phyloP scores from a whole-genome alignment of 1,284 basidiomycete species.

The Rhodotorula sp. region DNA sequence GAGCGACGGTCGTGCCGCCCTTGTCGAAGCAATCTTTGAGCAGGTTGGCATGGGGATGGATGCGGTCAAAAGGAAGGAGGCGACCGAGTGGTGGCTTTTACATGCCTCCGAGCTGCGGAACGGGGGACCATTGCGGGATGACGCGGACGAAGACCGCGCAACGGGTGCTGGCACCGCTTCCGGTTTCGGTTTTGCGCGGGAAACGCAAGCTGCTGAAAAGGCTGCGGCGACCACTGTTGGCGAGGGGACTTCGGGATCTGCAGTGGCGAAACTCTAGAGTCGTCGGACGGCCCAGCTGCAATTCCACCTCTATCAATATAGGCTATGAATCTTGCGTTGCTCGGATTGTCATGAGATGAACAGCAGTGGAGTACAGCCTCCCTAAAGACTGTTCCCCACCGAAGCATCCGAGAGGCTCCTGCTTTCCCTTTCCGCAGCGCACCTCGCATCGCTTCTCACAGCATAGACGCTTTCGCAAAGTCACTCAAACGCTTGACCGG shows the following conservation, averaged over 20 bases:
- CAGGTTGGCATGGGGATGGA: slow-evolving; percentile 42
- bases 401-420: not conserved
- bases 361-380: not conserved
- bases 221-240: not conserved
- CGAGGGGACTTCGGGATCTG: too few relatives aligned
- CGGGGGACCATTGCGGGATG: not conserved
- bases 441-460: not conserved
- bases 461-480: too few relatives aligned
- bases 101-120: slow-evolving; percentile 17
- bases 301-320: too few relatives aligned
- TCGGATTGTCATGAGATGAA: too few relatives aligned
- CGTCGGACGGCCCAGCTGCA: too few relatives aligned
- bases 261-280: too few relatives aligned
- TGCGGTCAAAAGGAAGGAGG: slow-evolving; percentile 41
- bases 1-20: slow-evolving; percentile 19
- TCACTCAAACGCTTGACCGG: not conserved
- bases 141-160: not conserved
- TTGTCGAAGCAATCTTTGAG: slow-evolving; percentile 37
- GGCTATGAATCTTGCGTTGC: too few relatives aligned
- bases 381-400: not conserved
- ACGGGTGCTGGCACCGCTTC: too few relatives aligned
- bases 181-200: too few relatives aligned
- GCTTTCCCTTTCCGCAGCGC: not conserved
- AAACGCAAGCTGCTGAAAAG: not conserved
- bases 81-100: slow-evolving; percentile 40